Evolutionary conservation across 768 basidiomycete species (phyloP), one percentile per base, ranked within the genome.

Genomic region (Tylopilus balloui): DNA sequence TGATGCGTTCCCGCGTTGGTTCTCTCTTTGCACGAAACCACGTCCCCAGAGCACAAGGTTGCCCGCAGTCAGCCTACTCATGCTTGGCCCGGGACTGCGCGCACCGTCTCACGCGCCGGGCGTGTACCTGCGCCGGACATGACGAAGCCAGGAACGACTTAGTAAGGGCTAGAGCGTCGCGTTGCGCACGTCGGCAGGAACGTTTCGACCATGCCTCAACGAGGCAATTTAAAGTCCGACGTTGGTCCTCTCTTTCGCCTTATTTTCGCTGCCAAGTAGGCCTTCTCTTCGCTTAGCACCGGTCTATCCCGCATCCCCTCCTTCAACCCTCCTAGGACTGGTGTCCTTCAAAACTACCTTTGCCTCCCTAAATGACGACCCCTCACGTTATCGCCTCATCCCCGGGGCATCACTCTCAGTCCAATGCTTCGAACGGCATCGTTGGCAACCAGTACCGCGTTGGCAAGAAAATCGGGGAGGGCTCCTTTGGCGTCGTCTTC

Each of bases 381-480:
- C 84, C 87, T 54, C 88, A 90, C 74, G 85, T 89, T 66, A 85
- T 90, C 57, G 81, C 88, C 42, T 86, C 87, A 34, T 87, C 86
- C 51, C 86, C 81, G 38, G 73, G 72, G 19, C 84, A 86, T 69
- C 82, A 79, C 44, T 77, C 81, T 15, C 80, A 81, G 62, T 76
- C 81, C 40, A 72, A 80, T 41, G 75, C 79, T 24, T 77, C 71
- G 34, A 86, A 83, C 68, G 81, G 86, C 60, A 80, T 90, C 67
- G 84, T 90, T 50, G 88, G 88, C 36, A 82, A 76, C 61, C 81
- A 88, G 66, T 90, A 81, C 65, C 79, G 88, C 55, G 93, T 98
- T 44, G 95, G 95, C 43, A 93, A 95, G 79, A 97, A 97, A 83
- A 95, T 98, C 67, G 95, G 95, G 41, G 95, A 99, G 72, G 95